Evolutionary conservation across 768 basidiomycete species (phyloP).

Genomic region (Serpula lacrymans): DNA sequence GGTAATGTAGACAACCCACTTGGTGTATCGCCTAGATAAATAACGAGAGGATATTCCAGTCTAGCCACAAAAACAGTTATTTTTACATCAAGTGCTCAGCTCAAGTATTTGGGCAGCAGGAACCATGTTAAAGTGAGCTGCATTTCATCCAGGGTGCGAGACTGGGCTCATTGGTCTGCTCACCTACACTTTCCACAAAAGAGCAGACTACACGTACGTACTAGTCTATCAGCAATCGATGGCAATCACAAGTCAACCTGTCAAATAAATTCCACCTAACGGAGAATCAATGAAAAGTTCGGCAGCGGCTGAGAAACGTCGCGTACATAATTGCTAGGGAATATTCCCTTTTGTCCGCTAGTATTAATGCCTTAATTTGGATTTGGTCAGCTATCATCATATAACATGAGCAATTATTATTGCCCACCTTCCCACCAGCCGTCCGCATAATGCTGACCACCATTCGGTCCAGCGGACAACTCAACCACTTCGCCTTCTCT

Average conservation of each 20-base stretch:
- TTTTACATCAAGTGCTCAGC: too few relatives aligned
- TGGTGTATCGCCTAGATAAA: too few relatives aligned
- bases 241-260: constrained; percentile 26
- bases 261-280: constrained; percentile 55
- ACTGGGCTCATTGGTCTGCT: too few relatives aligned
- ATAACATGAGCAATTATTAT: constrained; percentile 15
- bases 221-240: too few relatives aligned
- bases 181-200: too few relatives aligned
- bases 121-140: too few relatives aligned
- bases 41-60: too few relatives aligned
- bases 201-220: too few relatives aligned
- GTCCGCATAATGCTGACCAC: constrained; percentile 65
- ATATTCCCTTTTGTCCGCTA: constrained; percentile 69
- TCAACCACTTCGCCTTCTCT: constrained; percentile 59
- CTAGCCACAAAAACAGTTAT: too few relatives aligned
- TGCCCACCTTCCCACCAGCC: constrained; percentile 85
- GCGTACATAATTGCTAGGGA: constrained; percentile 87
- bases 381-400: constrained; percentile 20
- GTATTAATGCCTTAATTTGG: constrained; percentile 51
- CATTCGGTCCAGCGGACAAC: constrained; percentile 57
- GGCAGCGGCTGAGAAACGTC: constrained; percentile 10
- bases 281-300: constrained; percentile 16
- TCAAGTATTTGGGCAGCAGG: too few relatives aligned
- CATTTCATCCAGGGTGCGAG: too few relatives aligned
- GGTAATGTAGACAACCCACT: too few relatives aligned